Base-by-base conservation (phyloP, 768 basidiomycete genomes). In the Lentinula guzmanii region DNA sequence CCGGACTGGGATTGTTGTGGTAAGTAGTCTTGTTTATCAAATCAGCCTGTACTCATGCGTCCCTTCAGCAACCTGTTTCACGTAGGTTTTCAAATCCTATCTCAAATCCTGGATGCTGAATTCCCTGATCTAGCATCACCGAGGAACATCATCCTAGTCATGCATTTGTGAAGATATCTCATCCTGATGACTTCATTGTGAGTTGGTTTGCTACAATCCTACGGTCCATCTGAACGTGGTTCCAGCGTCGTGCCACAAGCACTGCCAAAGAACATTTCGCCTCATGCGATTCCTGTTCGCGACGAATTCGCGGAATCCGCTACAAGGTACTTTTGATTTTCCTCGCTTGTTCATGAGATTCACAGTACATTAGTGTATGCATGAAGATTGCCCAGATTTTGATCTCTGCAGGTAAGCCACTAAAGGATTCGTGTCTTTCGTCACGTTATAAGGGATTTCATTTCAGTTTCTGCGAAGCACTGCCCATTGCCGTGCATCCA, bases 1-100 rank as follows among this genome's bases (percentile, higher is more conserved):
- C 91, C 91, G n/a, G 91, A 95, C 68, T 95, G 86, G 65, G 92
- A 95, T 65, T 81, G 86, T 8, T 95, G 93, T 68, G 68, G 46
- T 48, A 11, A 48, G 46, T 24, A 7, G 9, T 48, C 8, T 24
- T 24, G 10, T 8, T 11, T 10, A 48, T 24, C 11, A 8, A 21
- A 1, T 2, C n/a, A 48, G 3, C 4, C 8, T 24, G 21, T 48
- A 11, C 21, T 48, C 21, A 48, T 24, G 3, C 10, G 3, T 21
- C 21, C 21, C 8, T 21, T 28, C 21, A 48, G 46, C 71, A 15
- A 72, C 77, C 15, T 95, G 93, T 73, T 91, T 88, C 73, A 76
- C 74, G 83, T 87, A 68, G n/a, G n/a, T n/a, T n/a, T n/a, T n/a
- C n/a, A n/a, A n/a, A 28, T 41, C 16, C 37, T 51, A 52, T 11